These are phyloP conservation scores for Angomonas deanei DNA, from an alignment of 208 protist species.

Conservation along the genomic window DNA sequence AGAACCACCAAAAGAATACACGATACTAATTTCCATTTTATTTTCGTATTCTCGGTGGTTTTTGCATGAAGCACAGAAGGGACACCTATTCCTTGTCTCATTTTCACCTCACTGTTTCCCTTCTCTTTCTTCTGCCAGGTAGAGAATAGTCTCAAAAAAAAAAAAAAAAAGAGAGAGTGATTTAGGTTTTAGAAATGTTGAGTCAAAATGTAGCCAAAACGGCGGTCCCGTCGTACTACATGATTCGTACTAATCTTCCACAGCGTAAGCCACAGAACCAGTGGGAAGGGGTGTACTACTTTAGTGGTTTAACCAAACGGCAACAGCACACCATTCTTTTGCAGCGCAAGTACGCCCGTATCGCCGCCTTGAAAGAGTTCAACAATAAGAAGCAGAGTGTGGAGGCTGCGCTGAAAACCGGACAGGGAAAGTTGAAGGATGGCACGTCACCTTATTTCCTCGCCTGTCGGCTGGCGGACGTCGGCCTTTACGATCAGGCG, in stretches of 20 bases:
- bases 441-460: too few species aligned
- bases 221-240: slow-evolving; percentile 87
- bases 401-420: too few species aligned
- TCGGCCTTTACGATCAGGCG: slow-evolving; percentile 57
- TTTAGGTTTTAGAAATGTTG: too few species aligned
- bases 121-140: too few species aligned
- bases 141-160: too few species aligned
- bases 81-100: too few species aligned
- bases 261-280: slow-evolving; percentile 81
- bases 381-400: slow-evolving; percentile 17
- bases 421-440: slow-evolving; percentile 3
- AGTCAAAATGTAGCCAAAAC: slow-evolving; percentile 83
- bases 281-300: slow-evolving; percentile 87
- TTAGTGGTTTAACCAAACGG: slow-evolving; percentile 68
- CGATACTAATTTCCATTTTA: too few species aligned
- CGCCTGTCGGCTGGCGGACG: slow-evolving; percentile 28
- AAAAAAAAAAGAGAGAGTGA: too few species aligned
- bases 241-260: slow-evolving; percentile 84
- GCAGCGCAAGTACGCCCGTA: slow-evolving; percentile 65
- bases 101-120: too few species aligned
- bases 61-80: too few species aligned
- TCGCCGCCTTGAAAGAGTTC: slow-evolving; percentile 26
- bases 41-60: too few species aligned
- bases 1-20: too few species aligned
- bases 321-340: slow-evolving; percentile 74